Evolutionary conservation across 73 alveolate genomes (phyloP).

Genomic region (Symbiodinium natans): DNA sequence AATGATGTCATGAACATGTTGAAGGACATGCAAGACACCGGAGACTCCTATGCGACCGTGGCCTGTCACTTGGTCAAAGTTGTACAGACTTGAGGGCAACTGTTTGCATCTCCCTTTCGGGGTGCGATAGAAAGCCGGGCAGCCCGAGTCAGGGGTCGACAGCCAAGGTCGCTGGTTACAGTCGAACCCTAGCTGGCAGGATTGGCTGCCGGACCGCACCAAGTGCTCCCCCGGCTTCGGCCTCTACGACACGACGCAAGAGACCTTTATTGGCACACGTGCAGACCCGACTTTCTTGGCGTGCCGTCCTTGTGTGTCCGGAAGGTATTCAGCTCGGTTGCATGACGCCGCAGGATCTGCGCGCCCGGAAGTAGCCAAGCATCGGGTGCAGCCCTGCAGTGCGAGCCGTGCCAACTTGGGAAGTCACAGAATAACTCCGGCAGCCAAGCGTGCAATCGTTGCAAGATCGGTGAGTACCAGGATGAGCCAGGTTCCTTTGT

Average conservation of each 20-base stretch:
- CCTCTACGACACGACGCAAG: slow-evolving; percentile 1
- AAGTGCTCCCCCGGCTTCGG: slow-evolving; percentile 52
- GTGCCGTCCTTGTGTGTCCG: slow-evolving; percentile 37
- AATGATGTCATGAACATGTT: slow-evolving; percentile 19
- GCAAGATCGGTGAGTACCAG: slow-evolving; percentile 25
- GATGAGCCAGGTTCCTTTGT: neutral
- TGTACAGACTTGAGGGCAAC: neutral
- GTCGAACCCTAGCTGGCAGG: neutral
- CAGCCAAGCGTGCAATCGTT: slow-evolving; percentile 5
- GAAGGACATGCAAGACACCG: neutral
- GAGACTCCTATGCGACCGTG: neutral
- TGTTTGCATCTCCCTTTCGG: neutral
- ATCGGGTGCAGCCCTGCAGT: neutral
- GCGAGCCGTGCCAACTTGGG: slow-evolving; percentile 20
- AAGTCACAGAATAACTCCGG: neutral
- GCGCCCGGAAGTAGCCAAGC: slow-evolving; percentile 23
- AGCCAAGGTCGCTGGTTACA: neutral
- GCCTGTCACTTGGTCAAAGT: slow-evolving; percentile 16
- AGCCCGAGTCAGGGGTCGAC: neutral
- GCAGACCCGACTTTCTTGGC: slow-evolving; percentile 13
- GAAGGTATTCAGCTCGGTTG: neutral
- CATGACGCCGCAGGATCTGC: slow-evolving; percentile 15
- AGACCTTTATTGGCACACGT: neutral
- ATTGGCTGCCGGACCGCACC: slow-evolving; percentile 30
- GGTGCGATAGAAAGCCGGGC: neutral